Base-by-base conservation (phyloP, 176 grass and related monocot species). In the Triticum timopheevii region DNA sequence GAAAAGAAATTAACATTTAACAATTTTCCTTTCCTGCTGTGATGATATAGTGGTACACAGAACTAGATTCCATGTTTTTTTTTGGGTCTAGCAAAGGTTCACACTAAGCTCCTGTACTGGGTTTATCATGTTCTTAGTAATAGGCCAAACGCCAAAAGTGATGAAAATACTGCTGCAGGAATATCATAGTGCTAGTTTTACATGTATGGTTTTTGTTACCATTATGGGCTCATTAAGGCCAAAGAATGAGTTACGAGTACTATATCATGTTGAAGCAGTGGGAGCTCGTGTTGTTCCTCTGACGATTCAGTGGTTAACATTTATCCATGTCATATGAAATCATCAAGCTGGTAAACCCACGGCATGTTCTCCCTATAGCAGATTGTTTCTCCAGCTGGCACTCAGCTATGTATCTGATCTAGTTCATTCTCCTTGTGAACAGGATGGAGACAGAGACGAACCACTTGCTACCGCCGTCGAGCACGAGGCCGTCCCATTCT, bases 371-470 rank as follows among this genome's bases (percentile, higher is more conserved):
- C 24, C 45, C 50, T 76, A 31, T 86, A 5, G 5, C 6, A 31
- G 7, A 7, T 24, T 44, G 23, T 67, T 12, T 87, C 38, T 74
- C 56, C 47, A 61, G 22, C 59, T 63, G 72, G 13, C 35, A 84
- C 16, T 50, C 23, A 68, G 13, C 44, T 36, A 45, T 67, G 9
- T 86, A 40, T 58, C 75, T 79, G 15, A 87, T 12, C 13, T 52
- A 42, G 77, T 77, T 81, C 47, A 64, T 85, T 33, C 30, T 49
- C 39, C 52, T 20, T 82, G 63, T 88, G 23, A 52, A 72, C 80
- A 86, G 72, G 77, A 65, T 23, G 10, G 33, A 65, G 58, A n/a
- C 20, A 69, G 12, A 72, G 30, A 64, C 20, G 22, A 40, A 62
- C 19, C 82, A 76, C 52, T 20, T 36, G 19, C 63, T 23, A 7